Evolutionary conservation across 2,329 filamentous ascomycete genomes (phyloP).

Genomic region (Aspergillus eucalypticola): DNA sequence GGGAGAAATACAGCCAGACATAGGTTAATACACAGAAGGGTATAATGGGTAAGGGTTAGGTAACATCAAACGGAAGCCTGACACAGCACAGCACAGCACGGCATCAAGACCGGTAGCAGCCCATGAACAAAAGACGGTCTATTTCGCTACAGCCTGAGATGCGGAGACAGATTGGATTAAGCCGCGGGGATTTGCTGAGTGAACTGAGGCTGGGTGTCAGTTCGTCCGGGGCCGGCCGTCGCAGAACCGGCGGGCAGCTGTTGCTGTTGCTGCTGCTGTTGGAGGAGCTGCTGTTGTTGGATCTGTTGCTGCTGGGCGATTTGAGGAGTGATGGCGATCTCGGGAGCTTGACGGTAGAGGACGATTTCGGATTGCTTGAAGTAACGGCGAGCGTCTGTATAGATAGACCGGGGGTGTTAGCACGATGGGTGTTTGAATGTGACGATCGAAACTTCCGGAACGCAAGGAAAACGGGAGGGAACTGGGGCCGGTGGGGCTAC

Average conservation of each 20-base stretch:
- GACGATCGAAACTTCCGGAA: constrained; percentile 5
- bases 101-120: not conserved
- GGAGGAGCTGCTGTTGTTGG: constrained; percentile 39
- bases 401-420: not conserved
- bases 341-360: constrained; percentile 74
- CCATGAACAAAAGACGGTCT: not conserved
- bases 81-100: not conserved
- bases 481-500: constrained; percentile 25
- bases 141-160: not conserved
- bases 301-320: constrained; percentile 44
- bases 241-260: constrained; percentile 39
- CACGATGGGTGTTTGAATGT: not conserved
- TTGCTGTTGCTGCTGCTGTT: constrained; percentile 37
- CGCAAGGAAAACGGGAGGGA: constrained; percentile 11
- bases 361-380: constrained; percentile 99
- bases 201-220: constrained; percentile 15
- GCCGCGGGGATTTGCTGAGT: constrained; percentile 27
- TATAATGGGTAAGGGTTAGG: constrained; percentile 10
- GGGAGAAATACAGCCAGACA: constrained; percentile 9
- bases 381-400: constrained; percentile 84
- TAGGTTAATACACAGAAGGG: constrained; percentile 9
- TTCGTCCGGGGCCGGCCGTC: constrained; percentile 35
- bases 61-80: constrained; percentile 11
- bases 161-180: constrained; percentile 12
- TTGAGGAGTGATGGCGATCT: constrained; percentile 44